Percentiles rank a stretch among this genome's conserved stretches.
These are phyloP conservation scores for Phragmites australis DNA, from an alignment of 176 grass and related monocot genomes.

Conservation along the genomic window DNA sequence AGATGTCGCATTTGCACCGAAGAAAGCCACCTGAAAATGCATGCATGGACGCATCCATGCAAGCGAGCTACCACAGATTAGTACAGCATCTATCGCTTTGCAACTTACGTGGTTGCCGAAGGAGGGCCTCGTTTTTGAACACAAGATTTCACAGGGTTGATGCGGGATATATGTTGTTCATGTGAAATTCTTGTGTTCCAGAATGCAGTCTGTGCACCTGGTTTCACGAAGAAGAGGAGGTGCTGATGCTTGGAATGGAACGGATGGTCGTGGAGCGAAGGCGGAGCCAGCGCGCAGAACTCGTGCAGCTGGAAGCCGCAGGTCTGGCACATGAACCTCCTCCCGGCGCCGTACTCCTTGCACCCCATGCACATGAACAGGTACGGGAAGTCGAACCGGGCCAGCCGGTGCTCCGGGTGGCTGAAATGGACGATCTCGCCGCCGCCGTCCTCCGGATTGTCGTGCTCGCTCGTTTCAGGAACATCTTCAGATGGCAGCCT, in stretches of 20 bases:
- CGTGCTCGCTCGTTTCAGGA: not conserved
- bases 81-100: too few species aligned
- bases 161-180: too few species aligned
- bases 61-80: too few species aligned
- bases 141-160: too few species aligned
- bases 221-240: conserved; percentile 67
- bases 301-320: conserved; percentile 87
- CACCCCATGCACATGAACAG: conserved; percentile 85
- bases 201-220: conserved; percentile 25
- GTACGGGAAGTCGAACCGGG: conserved; percentile 62
- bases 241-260: conserved; percentile 68
- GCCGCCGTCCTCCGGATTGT: not conserved
- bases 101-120: too few species aligned
- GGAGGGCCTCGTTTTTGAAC: too few species aligned
- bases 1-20: conserved; percentile 71
- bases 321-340: conserved; percentile 71
- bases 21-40: conserved; percentile 52
- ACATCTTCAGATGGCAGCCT: conserved; percentile 13
- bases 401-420: conserved; percentile 77
- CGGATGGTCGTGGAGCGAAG: conserved; percentile 62
- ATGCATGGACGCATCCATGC: not conserved
- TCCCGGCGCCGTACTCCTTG: conserved; percentile 88
- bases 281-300: conserved; percentile 80
- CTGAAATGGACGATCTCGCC: conserved; percentile 67
- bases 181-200: too few species aligned